Percentiles rank a stretch among this genome's conserved stretches.
Evolutionary conservation across 2,329 filamentous ascomycete genomes (phyloP).

Genomic region (Capronia coronata): DNA sequence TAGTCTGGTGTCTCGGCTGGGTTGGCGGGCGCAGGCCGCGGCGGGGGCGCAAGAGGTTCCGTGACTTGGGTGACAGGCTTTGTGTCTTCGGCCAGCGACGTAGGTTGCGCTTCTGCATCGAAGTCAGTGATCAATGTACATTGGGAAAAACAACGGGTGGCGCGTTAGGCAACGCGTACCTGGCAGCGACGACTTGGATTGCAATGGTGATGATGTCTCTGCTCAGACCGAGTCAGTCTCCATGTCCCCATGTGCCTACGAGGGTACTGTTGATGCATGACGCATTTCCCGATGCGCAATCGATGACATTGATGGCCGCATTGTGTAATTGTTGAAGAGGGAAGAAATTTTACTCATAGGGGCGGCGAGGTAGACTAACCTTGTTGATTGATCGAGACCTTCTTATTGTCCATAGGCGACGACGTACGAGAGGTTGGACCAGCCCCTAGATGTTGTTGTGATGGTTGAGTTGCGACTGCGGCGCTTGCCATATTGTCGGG

Average conservation of each 20-base stretch:
- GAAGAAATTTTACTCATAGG: conserved; percentile 22
- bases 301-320: conserved; percentile 13
- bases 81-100: conserved; percentile 33
- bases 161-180: conserved; percentile 21
- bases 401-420: conserved; percentile 42
- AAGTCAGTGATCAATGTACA: not conserved
- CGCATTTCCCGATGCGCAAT: conserved; percentile 5
- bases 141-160: not conserved
- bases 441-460: conserved; percentile 26
- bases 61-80: conserved; percentile 51
- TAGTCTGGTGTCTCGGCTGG: conserved; percentile 59
- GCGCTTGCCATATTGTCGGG: conserved; percentile 26
- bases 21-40: conserved; percentile 50
- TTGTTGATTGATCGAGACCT: conserved; percentile 35
- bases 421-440: conserved; percentile 33
- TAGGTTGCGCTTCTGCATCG: conserved; percentile 30
- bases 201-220: conserved; percentile 23
- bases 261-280: conserved; percentile 6
- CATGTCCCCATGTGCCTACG: not conserved
- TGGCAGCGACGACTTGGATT: conserved; percentile 24
- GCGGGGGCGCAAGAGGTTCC: conserved; percentile 64
- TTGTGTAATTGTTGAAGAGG: not conserved
- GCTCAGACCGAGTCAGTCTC: conserved; percentile 9
- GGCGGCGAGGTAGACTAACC: conserved; percentile 30
- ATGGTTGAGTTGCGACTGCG: conserved; percentile 27